Percentiles rank a stretch among this genome's conserved stretches.
phyloP scores from a whole-genome alignment of 108 stramenopile species.

The Cyclotella choctawhatcheeana region DNA sequence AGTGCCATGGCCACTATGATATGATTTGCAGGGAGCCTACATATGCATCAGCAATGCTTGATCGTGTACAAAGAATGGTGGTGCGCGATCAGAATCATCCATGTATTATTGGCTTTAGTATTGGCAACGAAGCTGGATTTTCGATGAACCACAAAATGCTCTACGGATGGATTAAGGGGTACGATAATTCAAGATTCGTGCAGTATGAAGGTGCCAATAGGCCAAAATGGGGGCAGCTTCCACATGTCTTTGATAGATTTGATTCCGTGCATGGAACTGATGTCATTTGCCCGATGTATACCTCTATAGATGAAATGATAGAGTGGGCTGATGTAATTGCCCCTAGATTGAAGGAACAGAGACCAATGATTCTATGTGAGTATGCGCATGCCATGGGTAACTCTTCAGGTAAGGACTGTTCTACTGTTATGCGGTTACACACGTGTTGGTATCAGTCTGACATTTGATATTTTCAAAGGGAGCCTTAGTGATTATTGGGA shows the following conservation, averaged over 20 bases:
- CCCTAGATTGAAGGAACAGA: constrained; percentile 54
- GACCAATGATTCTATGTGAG: constrained; percentile 95
- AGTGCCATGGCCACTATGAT: constrained; percentile 94
- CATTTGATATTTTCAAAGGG: too few relatives aligned
- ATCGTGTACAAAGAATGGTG: constrained; percentile 84
- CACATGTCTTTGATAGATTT: constrained; percentile 54
- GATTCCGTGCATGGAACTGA: constrained; percentile 83
- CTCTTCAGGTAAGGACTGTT: too few relatives aligned
- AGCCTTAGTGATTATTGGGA: constrained; percentile 91
- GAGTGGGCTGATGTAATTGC: constrained; percentile 57
- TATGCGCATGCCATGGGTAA: constrained; percentile 97
- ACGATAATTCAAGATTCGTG: constrained; percentile 80
- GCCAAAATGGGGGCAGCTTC: constrained; percentile 37
- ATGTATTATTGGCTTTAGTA: constrained; percentile 89
- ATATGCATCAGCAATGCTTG: constrained; percentile 57
- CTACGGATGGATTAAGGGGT: constrained; percentile 52
- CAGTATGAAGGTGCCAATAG: constrained; percentile 73
- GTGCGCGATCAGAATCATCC: constrained; percentile 91
- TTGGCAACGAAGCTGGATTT: constrained; percentile 94
- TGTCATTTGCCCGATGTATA: constrained; percentile 97
- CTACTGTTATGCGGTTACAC: too few relatives aligned
- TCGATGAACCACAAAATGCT: constrained; percentile 70
- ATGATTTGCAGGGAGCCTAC: constrained; percentile 72
- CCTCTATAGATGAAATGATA: constrained; percentile 61
- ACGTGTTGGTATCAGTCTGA: too few relatives aligned